phyloP scores from a whole-genome alignment of 2,329 filamentous ascomycete species.

The Colletotrichum costaricense region DNA sequence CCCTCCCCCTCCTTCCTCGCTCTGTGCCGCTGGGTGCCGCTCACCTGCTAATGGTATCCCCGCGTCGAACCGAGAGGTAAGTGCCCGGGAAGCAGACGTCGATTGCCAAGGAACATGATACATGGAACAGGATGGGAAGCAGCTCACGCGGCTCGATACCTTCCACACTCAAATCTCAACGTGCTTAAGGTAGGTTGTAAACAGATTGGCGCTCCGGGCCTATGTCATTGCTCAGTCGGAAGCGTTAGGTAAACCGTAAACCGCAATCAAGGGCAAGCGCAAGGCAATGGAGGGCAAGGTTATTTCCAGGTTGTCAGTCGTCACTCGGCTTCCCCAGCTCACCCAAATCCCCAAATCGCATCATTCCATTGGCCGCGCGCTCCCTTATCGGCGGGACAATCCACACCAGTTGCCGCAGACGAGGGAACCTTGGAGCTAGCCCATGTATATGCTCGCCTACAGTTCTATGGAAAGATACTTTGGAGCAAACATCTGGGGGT shows the following conservation, averaged over 20 bases:
- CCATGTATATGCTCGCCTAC: background rate
- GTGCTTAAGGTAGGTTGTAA: background rate
- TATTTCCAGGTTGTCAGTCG: background rate
- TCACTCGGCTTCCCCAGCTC: conserved; percentile 1
- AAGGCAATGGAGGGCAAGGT: background rate
- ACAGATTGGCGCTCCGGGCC: background rate
- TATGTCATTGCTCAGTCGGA: background rate
- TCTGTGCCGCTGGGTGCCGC: too few relatives aligned
- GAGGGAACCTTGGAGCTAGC: conserved; percentile 18
- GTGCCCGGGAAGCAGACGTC: background rate
- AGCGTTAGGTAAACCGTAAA: background rate
- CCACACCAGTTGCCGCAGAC: conserved; percentile 14
- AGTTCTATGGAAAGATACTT: background rate
- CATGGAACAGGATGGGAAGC: background rate
- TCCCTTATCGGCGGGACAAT: conserved; percentile 29
- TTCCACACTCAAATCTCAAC: too few relatives aligned
- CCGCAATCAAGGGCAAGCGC: too few relatives aligned
- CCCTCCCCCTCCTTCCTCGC: background rate
- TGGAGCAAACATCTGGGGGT: background rate
- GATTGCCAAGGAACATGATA: background rate
- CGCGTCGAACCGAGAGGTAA: background rate
- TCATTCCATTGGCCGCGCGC: conserved; percentile 18
- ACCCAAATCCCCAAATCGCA: conserved; percentile 3
- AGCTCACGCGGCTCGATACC: background rate
- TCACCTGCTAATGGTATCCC: background rate